Evolutionary conservation across 2,329 filamentous ascomycete genomes (phyloP).

Genomic region (Fusarium oligoseptatum): DNA sequence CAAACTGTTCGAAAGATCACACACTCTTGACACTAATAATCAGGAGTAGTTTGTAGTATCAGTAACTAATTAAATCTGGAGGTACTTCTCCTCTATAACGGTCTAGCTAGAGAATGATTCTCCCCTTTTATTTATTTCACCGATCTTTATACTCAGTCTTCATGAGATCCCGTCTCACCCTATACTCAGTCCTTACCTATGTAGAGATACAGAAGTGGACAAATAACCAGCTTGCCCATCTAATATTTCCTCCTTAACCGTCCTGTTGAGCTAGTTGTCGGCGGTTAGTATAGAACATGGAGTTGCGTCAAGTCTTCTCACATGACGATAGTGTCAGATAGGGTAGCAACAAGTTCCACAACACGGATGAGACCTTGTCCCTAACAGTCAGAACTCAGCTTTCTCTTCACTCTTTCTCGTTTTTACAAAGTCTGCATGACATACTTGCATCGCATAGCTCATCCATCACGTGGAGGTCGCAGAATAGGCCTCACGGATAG

Average conservation of each 20-base stretch:
- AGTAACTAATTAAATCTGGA: neutral
- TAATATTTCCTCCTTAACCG: neutral
- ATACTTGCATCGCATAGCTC: constrained; percentile 37
- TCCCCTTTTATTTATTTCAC: neutral
- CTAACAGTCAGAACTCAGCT: neutral
- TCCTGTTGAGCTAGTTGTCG: neutral
- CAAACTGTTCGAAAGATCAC: neutral
- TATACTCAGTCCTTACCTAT: neutral
- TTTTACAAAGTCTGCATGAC: constrained; percentile 36
- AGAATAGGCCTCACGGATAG: constrained; percentile 31
- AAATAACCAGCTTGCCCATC: neutral
- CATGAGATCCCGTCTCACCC: neutral
- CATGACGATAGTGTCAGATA: neutral
- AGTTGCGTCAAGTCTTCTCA: neutral
- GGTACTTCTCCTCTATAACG: neutral
- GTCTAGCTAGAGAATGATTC: neutral
- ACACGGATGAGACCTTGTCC: neutral
- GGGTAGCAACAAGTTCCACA: neutral
- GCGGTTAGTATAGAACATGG: neutral
- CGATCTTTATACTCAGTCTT: neutral
- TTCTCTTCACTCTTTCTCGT: neutral
- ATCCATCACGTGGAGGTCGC: constrained; percentile 38
- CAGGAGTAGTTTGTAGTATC: neutral
- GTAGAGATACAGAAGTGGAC: neutral
- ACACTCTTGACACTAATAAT: neutral